Percentiles rank a stretch among this genome's conserved stretches.
Conservation (phyloP, 176 grass and related monocot genomes). For the Rhynchospora tenuis region DNA sequence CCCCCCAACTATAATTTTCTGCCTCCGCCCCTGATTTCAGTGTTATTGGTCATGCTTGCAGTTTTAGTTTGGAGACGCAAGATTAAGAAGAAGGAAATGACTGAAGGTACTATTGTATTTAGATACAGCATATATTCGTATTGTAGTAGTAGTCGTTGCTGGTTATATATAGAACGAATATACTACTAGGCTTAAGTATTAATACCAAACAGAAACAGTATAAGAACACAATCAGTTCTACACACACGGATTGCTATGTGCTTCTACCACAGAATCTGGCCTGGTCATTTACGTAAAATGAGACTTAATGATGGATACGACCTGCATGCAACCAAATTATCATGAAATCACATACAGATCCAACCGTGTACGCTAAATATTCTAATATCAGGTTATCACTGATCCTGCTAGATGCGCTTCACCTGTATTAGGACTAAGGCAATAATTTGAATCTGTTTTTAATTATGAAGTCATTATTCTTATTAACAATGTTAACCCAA, state of each 20-base stretch:
- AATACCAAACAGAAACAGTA: not conserved
- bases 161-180: no score
- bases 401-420: not conserved
- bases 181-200: not conserved
- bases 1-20: no score
- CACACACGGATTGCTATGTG: not conserved
- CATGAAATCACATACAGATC: not conserved
- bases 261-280: not conserved
- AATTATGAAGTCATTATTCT: not conserved
- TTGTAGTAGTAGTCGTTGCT: no score
- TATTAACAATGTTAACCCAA: not conserved
- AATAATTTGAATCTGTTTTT: not conserved
- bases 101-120: constrained; percentile 22
- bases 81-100: constrained; percentile 40
- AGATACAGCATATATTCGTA: no score
- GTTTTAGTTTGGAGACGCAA: constrained; percentile 47
- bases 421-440: not conserved
- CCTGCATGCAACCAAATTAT: no score
- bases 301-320: not conserved
- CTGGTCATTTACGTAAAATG: not conserved
- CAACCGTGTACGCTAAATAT: not conserved
- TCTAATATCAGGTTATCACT: not conserved
- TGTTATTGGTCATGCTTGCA: constrained; percentile 28
- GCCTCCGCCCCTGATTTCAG: constrained; percentile 40
- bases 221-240: not conserved